Evolutionary conservation across 2,329 filamentous ascomycete genomes (phyloP).

Genomic region (Trichoderma citrinoviride): DNA sequence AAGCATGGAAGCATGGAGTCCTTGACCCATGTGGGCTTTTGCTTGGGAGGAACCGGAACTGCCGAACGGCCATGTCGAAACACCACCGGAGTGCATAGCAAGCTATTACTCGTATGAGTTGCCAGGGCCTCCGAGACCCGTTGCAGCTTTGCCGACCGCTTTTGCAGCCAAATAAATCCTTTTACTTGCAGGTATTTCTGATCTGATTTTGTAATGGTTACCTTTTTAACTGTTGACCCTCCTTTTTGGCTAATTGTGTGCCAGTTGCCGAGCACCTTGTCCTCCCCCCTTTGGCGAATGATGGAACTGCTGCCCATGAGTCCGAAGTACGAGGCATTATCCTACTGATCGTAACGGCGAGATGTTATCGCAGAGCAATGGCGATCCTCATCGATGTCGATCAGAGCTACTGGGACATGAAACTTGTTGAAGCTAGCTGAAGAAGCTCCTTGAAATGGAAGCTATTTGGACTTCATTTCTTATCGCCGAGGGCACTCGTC

Average conservation of each 20-base stretch:
- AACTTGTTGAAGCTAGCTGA: background rate
- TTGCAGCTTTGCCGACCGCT: constrained; percentile 4
- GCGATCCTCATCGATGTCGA: background rate
- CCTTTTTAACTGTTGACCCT: background rate
- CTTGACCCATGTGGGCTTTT: constrained; percentile 1
- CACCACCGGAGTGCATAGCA: constrained; percentile 1
- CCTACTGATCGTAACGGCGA: background rate
- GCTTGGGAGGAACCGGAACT: constrained; percentile 2
- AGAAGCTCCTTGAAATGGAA: background rate
- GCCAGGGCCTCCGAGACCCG: background rate
- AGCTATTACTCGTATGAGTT: background rate
- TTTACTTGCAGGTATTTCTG: background rate
- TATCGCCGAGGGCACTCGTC: too few species aligned
- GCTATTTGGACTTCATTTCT: too few species aligned
- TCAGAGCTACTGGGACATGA: background rate
- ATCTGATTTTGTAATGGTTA: background rate
- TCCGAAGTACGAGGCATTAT: background rate
- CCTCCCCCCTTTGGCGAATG: background rate
- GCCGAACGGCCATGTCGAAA: constrained; percentile 10
- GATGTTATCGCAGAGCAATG: background rate
- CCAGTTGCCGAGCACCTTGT: background rate
- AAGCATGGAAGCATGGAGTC: background rate
- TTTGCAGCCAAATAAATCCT: background rate
- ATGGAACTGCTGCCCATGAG: background rate
- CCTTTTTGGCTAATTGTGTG: background rate